Evolutionary conservation across 306 rosid genomes (phyloP).

Genomic region (Cicer chorassanicum): DNA sequence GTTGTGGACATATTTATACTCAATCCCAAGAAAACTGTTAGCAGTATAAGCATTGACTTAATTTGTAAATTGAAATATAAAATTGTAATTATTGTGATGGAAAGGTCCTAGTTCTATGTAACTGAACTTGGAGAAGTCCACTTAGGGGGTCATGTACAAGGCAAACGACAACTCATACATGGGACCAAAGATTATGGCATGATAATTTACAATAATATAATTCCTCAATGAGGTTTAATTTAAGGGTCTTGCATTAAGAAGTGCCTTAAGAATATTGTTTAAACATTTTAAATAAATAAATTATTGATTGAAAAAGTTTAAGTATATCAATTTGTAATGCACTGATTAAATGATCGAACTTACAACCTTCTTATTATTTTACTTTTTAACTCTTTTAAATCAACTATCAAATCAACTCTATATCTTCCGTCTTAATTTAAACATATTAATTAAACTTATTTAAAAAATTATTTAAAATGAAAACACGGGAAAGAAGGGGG

Average conservation of each 20-base stretch:
- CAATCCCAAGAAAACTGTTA: slow-evolving; percentile 45
- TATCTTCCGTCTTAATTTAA: slow-evolving; percentile 5
- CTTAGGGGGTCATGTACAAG: slow-evolving; percentile 48
- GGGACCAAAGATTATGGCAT: slow-evolving; percentile 54
- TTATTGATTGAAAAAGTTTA: too few relatives aligned
- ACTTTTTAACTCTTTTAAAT: too few relatives aligned
- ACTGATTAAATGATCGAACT: too few relatives aligned
- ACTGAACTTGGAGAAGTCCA: slow-evolving; percentile 66
- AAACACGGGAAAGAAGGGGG: not conserved
- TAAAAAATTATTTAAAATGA: slow-evolving; percentile 34
- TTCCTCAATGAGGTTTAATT: slow-evolving; percentile 25
- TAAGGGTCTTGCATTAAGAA: too few relatives aligned
- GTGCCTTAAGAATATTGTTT: too few relatives aligned
- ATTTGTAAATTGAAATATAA: slow-evolving; percentile 39
- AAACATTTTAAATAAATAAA: too few relatives aligned
- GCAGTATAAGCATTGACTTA: slow-evolving; percentile 60
- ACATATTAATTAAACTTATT: slow-evolving; percentile 27
- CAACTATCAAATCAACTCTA: too few relatives aligned
- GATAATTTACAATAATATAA: slow-evolving; percentile 52
- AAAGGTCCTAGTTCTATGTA: slow-evolving; percentile 60
- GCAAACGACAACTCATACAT: slow-evolving; percentile 68
- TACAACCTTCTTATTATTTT: too few relatives aligned
- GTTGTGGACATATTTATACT: slow-evolving; percentile 50
- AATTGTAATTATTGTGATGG: slow-evolving; percentile 57
- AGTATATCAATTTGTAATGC: too few relatives aligned